Conservation (phyloP, 2,329 filamentous ascomycete genomes). For the Botryotinia convoluta region DNA sequence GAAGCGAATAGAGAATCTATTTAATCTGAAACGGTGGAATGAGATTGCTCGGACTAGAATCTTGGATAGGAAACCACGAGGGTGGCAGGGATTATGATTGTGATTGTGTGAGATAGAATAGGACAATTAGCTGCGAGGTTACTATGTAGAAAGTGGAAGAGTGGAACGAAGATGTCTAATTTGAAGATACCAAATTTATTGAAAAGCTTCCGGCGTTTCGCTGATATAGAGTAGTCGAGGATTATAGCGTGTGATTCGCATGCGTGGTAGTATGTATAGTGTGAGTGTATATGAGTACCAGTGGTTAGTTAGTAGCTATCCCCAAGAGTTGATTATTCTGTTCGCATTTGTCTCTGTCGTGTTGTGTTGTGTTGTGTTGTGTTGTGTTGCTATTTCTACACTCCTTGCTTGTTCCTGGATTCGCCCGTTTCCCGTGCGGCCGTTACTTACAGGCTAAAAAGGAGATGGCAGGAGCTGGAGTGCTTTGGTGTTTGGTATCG, state of each 20-base stretch:
- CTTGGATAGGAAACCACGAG: conserved; percentile 14
- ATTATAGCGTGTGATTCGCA: not conserved
- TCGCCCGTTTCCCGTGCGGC: not conserved
- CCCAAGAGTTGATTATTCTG: not conserved
- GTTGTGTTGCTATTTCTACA: not conserved
- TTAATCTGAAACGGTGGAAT: conserved; percentile 11
- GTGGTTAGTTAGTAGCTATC: not conserved
- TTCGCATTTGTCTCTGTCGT: not conserved
- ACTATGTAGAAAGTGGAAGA: not conserved
- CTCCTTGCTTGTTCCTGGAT: conserved; percentile 5
- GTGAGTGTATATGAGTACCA: not conserved
- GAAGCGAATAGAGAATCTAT: not conserved
- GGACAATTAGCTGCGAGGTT: not conserved
- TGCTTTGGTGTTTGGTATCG: not conserved
- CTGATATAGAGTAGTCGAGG: not conserved
- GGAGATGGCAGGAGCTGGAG: not conserved
- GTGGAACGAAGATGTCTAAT: not conserved
- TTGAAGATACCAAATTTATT: not conserved
- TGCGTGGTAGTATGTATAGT: not conserved
- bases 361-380: not conserved
- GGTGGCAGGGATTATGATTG: not conserved
- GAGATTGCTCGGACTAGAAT: conserved; percentile 2
- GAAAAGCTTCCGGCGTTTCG: not conserved
- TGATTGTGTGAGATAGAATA: conserved; percentile 3
- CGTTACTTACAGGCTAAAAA: not conserved